These are phyloP conservation scores for Globisporangium irregulare DNA, from an alignment of 352 stramenopile genomes.

Conservation along the genomic window DNA sequence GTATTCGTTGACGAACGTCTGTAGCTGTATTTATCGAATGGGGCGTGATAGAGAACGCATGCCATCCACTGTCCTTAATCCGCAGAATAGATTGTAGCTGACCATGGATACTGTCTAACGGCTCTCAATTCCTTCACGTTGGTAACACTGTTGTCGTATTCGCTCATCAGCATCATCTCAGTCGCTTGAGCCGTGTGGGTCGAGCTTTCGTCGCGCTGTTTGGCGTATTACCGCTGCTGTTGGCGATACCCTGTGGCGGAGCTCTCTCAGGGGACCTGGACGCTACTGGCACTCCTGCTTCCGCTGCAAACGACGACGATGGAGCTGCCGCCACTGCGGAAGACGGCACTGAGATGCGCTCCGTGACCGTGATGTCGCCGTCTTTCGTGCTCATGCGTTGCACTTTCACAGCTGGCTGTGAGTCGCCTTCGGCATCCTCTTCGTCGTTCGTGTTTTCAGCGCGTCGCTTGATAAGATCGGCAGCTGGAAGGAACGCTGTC, in stretches of 20 bases:
- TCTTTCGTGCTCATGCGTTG: slow-evolving; percentile 17
- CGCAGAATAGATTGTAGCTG: not conserved
- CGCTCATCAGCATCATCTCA: slow-evolving; percentile 11
- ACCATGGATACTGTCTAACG: not conserved
- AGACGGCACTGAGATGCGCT: slow-evolving; percentile 1
- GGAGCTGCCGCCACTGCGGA: not conserved
- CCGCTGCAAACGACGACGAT: not conserved
- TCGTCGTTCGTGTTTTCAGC: not conserved
- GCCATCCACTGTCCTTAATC: not conserved
- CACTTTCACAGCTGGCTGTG: slow-evolving; percentile 7
- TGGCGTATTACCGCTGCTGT: not conserved
- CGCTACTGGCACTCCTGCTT: not conserved
- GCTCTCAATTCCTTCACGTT: not conserved
- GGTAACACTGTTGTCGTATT: too few relatives aligned
- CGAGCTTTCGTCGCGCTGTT: slow-evolving; percentile 15
- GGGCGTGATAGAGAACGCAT: not conserved
- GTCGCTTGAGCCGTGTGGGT: slow-evolving; percentile 21
- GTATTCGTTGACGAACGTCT: not conserved
- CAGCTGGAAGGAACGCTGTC: not conserved
- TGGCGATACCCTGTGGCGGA: not conserved
- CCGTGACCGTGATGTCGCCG: slow-evolving; percentile 13
- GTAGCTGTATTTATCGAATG: not conserved
- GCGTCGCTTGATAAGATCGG: not conserved
- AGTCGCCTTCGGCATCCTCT: not conserved
- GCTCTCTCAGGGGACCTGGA: slow-evolving; percentile 1